phyloP scores from a whole-genome alignment of 148 eudicot species.

The Chenopodium album region DNA sequence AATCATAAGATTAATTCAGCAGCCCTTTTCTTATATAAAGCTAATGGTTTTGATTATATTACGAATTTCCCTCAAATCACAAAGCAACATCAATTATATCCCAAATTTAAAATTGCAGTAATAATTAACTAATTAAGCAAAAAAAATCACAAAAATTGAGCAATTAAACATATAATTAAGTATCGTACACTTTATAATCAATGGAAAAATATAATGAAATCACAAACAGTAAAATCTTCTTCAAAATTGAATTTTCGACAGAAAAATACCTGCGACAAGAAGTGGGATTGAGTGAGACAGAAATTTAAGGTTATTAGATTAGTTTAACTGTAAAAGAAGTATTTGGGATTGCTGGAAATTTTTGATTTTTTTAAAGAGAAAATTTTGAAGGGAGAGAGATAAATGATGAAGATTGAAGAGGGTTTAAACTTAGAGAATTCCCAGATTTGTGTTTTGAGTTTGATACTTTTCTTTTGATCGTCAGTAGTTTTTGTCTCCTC shows the following conservation, averaged over 20 bases:
- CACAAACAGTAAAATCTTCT: neutral
- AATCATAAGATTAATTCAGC: neutral
- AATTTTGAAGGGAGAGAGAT: neutral
- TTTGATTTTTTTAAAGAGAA: neutral
- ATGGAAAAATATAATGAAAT: neutral
- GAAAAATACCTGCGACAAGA: neutral
- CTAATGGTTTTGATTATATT: neutral
- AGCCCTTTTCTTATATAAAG: neutral
- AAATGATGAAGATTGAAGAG: neutral
- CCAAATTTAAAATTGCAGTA: neutral
- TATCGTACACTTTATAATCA: neutral
- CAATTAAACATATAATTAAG: neutral
- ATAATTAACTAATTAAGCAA: neutral
- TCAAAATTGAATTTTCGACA: neutral
- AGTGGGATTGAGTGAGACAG: neutral
- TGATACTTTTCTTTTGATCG: neutral
- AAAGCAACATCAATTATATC: neutral
- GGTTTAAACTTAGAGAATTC: neutral
- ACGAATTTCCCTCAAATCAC: neutral
- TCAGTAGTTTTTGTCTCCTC: neutral
- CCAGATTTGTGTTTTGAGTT: conserved; percentile 1
- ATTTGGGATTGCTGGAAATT: neutral
- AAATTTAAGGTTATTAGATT: neutral
- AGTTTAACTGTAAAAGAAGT: too few species aligned
- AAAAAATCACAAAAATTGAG: neutral